Conservation (phyloP, 768 basidiomycete species). For the Auricularia sp. region DNA sequence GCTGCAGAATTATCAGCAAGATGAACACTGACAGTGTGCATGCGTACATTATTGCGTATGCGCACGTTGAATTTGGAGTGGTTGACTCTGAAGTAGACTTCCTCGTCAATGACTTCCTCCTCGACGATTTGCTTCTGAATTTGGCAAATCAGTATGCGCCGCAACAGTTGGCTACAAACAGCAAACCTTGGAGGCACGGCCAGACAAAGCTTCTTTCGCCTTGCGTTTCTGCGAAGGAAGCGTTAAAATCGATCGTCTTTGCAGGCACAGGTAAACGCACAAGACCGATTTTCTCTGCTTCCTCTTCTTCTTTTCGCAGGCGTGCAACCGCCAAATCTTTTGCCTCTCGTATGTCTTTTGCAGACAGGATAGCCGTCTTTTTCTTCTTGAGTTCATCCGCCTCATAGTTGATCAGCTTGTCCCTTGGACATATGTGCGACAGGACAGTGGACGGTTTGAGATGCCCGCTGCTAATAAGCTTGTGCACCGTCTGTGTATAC, state of each 20-base stretch:
- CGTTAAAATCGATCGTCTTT: neutral
- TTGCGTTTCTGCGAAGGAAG: slow-evolving; percentile 12
- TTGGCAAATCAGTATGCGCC: neutral
- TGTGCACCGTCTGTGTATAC: slow-evolving; percentile 53
- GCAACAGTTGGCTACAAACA: neutral
- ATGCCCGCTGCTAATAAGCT: slow-evolving; percentile 63
- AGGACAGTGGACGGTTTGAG: slow-evolving; percentile 69
- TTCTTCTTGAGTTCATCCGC: slow-evolving; percentile 67
- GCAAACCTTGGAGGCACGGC: slow-evolving; percentile 45
- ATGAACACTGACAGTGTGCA: neutral
- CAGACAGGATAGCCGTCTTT: slow-evolving; percentile 56
- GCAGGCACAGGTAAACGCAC: slow-evolving; percentile 32
- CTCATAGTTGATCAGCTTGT: slow-evolving; percentile 74
- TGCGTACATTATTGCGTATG: slow-evolving; percentile 70
- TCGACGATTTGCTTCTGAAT: slow-evolving; percentile 39
- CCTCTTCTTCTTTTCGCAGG: slow-evolving; percentile 59
- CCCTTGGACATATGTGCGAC: slow-evolving; percentile 70
- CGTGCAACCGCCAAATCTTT: slow-evolving; percentile 56
- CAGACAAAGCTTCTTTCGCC: slow-evolving; percentile 5
- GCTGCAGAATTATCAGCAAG: slow-evolving; percentile 31
- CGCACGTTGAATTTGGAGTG: slow-evolving; percentile 79
- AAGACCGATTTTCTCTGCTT: slow-evolving; percentile 61
- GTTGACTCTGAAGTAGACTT: slow-evolving; percentile 77
- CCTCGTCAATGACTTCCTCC: slow-evolving; percentile 58
- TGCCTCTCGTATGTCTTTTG: slow-evolving; percentile 65